phyloP scores from a whole-genome alignment of 345 rosid species.

The Gynandropsis gynandra region DNA sequence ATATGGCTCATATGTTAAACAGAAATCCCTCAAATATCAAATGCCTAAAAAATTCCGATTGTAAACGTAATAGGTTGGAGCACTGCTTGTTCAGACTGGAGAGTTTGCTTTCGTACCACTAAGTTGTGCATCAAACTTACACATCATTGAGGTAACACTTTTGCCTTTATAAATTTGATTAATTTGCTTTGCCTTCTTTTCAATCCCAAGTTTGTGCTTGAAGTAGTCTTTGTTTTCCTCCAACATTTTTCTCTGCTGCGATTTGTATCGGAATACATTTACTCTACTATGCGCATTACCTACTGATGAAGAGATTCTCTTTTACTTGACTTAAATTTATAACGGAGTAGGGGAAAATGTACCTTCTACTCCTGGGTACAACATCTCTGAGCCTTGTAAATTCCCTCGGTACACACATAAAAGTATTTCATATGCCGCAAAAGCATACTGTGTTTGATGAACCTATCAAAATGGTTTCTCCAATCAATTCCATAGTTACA shows the following conservation, averaged over 20 bases:
- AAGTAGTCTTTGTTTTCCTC: background rate
- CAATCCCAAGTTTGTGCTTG: background rate
- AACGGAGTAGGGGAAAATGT: slow-evolving; percentile 84
- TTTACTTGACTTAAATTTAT: slow-evolving; percentile 2
- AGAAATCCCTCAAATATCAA: too few relatives aligned
- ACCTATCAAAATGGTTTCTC: too few relatives aligned
- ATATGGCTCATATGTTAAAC: too few relatives aligned
- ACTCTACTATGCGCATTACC: background rate
- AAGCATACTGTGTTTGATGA: background rate
- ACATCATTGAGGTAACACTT: too few relatives aligned
- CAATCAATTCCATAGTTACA: background rate
- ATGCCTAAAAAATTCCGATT: too few relatives aligned
- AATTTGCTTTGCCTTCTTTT: too few relatives aligned
- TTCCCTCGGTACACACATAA: slow-evolving; percentile 9
- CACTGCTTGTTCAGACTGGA: too few relatives aligned
- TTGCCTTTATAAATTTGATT: too few relatives aligned
- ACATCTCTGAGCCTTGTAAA: slow-evolving; percentile 91
- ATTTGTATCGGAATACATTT: too few relatives aligned
- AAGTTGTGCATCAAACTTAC: too few relatives aligned
- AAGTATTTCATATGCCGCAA: background rate
- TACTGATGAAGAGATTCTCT: background rate
- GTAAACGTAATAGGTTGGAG: too few relatives aligned
- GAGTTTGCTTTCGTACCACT: too few relatives aligned
- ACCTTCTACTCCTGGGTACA: slow-evolving; percentile 95
- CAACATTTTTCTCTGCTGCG: background rate